Evolutionary conservation across 2,329 filamentous ascomycete genomes (phyloP), one percentile per base, ranked within the genome.

Genomic region (Calonectria montana): DNA sequence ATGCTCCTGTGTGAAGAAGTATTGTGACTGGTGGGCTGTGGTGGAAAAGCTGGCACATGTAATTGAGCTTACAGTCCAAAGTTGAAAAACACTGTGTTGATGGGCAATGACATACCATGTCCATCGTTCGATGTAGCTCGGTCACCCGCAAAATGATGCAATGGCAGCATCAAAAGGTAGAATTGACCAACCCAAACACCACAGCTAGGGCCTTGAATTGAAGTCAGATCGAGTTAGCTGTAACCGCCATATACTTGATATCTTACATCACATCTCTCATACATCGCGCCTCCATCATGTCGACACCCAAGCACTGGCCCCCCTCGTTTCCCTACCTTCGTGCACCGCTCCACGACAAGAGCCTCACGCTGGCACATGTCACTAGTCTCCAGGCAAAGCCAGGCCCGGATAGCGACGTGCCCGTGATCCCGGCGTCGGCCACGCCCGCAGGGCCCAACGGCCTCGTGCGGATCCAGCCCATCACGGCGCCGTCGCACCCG

Each of bases 281-380:
- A 21, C 2, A 23, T 23, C 59, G 27, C 29, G 10, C 41, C 13
- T 29, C 25, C 50, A 50, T 21, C 72, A 84, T 83, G 83, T 78
- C 77, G 18, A 80, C 79, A 27, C 90, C 90, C 2, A 88, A 87
- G 74, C 91, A 91, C 80, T 93, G 91, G 91, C 90, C 91, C 0
- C 43, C 82, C 4, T 65, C 82, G 12, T 75, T 91, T 2, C 83
- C 85, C 2, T 93, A 92, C 77, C 86, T 92, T 59, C 84, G 82
- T 2, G 76, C 82, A 3, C 89, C 91, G 2, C 78, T 83, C 3
- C 86, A 89, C 80, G 87, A 87, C 31, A 84, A 84, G 47, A 82
- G 84, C 72, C 79, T 91, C 41, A 83, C 83, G 8, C 78, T 82
- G 18, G 21, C 77, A 1, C 88, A 91, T 65, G 79, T 84, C 15